phyloP scores from a whole-genome alignment of 345 rosid genomes.

The Dovyalis caffra region DNA sequence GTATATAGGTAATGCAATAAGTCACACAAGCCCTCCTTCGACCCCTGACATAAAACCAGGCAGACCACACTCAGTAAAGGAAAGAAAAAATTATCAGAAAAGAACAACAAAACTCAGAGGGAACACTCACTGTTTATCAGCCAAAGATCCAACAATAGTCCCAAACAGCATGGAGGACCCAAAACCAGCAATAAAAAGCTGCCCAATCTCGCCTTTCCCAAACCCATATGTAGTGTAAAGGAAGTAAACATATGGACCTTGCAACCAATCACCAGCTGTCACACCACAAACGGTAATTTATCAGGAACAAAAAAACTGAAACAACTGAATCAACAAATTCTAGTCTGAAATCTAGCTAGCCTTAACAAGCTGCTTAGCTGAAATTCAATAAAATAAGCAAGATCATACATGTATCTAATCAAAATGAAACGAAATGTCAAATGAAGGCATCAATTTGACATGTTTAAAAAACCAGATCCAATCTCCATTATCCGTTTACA shows the following conservation, averaged over 20 bases:
- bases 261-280: constrained; percentile 97
- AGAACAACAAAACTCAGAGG: neutral
- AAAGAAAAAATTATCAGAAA: constrained; percentile 9
- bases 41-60: constrained; percentile 52
- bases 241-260: constrained; percentile 96
- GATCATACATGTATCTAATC: no score
- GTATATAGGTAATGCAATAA: constrained; percentile 77
- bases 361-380: neutral
- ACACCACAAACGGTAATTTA: neutral
- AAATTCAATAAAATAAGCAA: neutral
- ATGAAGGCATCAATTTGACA: no score
- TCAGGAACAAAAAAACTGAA: constrained; percentile 1
- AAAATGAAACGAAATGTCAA: no score
- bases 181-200: constrained; percentile 95
- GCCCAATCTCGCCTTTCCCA: constrained; percentile 88
- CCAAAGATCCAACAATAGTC: constrained; percentile 94
- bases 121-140: constrained; percentile 81
- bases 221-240: constrained; percentile 79
- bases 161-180: constrained; percentile 99
- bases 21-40: constrained; percentile 90
- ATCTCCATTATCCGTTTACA: neutral
- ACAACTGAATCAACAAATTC: neutral
- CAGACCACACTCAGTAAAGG: constrained; percentile 1
- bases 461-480: neutral
- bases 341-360: neutral